Percentiles rank a stretch among this genome's conserved stretches.
Conservation (phyloP, 352 stramenopile species). For the Phytophthora agathidicida region DNA sequence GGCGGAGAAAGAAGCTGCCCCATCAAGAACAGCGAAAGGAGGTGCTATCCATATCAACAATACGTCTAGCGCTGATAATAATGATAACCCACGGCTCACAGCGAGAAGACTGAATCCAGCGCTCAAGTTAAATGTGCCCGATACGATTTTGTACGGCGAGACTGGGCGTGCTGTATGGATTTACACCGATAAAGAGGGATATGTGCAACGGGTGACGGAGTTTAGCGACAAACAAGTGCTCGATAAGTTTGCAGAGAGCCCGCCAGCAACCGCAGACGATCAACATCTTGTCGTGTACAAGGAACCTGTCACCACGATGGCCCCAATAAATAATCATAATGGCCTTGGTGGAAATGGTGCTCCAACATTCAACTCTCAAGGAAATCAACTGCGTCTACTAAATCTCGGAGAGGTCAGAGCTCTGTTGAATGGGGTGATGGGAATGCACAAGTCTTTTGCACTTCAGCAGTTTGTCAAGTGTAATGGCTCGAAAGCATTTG, state of each 20-base stretch:
- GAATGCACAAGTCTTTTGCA: constrained; percentile 69
- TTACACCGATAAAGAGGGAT: constrained; percentile 72
- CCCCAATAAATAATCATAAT: constrained; percentile 8
- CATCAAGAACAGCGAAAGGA: neutral
- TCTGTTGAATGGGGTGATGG: constrained; percentile 65
- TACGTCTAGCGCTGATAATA: neutral
- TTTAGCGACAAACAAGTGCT: constrained; percentile 79
- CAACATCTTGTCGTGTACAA: constrained; percentile 76
- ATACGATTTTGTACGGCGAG: constrained; percentile 85
- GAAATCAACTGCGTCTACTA: constrained; percentile 72
- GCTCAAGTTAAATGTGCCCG: constrained; percentile 73
- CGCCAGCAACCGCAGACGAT: constrained; percentile 30
- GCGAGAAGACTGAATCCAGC: constrained; percentile 15
- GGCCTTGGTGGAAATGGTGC: constrained; percentile 2
- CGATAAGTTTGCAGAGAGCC: constrained; percentile 56
- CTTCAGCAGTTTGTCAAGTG: constrained; percentile 76
- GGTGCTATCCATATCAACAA: neutral
- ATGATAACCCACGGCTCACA: constrained; percentile 11
- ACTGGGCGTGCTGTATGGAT: constrained; percentile 73
- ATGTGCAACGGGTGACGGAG: constrained; percentile 63
- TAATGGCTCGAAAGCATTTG: constrained; percentile 75
- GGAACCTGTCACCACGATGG: constrained; percentile 48
- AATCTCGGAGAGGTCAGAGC: constrained; percentile 70
- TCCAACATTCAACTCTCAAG: constrained; percentile 42
- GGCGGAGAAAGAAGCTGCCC: constrained; percentile 50